A percentile compares a stretch with the other conserved stretches of the same genome.
Conservation (phyloP, 805 yeast genomes). For the Metschnikowia cerradonensis region DNA sequence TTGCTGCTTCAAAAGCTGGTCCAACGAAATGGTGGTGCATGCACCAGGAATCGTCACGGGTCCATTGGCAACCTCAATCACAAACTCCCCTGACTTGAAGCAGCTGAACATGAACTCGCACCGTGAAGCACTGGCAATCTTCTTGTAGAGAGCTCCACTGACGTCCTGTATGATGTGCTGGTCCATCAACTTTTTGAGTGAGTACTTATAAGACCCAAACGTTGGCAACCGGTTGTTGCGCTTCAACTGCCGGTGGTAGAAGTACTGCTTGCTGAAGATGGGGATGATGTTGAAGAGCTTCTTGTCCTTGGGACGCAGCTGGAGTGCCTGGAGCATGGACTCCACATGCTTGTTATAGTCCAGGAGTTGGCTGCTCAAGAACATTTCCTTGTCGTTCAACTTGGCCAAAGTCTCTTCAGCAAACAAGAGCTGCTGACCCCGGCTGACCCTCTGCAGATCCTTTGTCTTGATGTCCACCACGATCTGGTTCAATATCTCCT, state of each 20-base stretch:
- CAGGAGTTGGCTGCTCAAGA: slow-evolving; percentile 39
- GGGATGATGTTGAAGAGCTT: slow-evolving; percentile 46
- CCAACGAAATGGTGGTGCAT: slow-evolving; percentile 56
- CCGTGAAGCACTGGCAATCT: slow-evolving; percentile 52
- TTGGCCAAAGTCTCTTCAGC: slow-evolving; percentile 42
- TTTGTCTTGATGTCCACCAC: slow-evolving; percentile 69
- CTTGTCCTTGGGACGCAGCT: slow-evolving; percentile 43
- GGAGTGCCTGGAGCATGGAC: slow-evolving; percentile 38
- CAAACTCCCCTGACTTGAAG: slow-evolving; percentile 67
- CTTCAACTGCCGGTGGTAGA: slow-evolving; percentile 67
- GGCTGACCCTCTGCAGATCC: slow-evolving; percentile 39
- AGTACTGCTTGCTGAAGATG: slow-evolving; percentile 68
- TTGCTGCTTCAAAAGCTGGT: slow-evolving; percentile 68
- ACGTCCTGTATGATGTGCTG: slow-evolving; percentile 62
- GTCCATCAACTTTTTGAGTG: slow-evolving; percentile 71
- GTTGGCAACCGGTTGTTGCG: slow-evolving; percentile 63
- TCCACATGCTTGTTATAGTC: slow-evolving; percentile 50
- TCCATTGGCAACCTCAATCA: slow-evolving; percentile 72
- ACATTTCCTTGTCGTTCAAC: slow-evolving; percentile 42
- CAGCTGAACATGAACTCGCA: slow-evolving; percentile 73
- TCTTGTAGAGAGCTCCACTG: slow-evolving; percentile 44
- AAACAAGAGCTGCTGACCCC: slow-evolving; percentile 39
- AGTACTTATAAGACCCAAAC: slow-evolving; percentile 75
- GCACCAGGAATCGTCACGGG: slow-evolving; percentile 63
- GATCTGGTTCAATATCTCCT: slow-evolving; percentile 73